These are phyloP conservation scores for Tieghemostelium lacteum DNA, from an alignment of 78 protist genomes.

Conservation along the genomic window DNA sequence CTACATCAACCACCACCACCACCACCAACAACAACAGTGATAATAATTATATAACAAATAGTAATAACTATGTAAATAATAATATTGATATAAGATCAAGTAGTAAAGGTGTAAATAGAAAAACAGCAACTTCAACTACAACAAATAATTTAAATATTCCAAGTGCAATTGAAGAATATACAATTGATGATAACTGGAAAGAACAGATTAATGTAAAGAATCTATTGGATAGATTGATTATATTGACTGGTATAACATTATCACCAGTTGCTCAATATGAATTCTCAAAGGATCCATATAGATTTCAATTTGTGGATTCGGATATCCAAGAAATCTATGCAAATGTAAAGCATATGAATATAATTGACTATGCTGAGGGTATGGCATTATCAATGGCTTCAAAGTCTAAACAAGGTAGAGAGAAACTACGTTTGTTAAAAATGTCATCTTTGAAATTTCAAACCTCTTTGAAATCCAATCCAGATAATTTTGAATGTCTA, in stretches of 20 bases:
- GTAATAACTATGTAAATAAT: not conserved
- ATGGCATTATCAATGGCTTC: slow-evolving; percentile 76
- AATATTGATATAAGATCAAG: not conserved
- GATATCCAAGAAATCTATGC: slow-evolving; percentile 67
- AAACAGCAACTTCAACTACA: not conserved
- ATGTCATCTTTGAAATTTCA: slow-evolving; percentile 62
- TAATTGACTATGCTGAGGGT: slow-evolving; percentile 81
- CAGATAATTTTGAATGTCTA: slow-evolving; percentile 58
- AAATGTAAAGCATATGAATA: slow-evolving; percentile 76
- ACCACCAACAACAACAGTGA: not conserved
- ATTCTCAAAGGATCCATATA: slow-evolving; percentile 35
- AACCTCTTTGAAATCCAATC: slow-evolving; percentile 58
- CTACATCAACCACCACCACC: not conserved
- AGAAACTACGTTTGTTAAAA: slow-evolving; percentile 49
- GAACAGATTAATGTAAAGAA: slow-evolving; percentile 59
- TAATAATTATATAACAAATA: not conserved
- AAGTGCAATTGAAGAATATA: slow-evolving; percentile 4
- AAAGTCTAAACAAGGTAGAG: slow-evolving; percentile 30
- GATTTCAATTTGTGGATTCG: slow-evolving; percentile 82
- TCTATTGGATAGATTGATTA: slow-evolving; percentile 50
- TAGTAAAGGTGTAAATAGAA: not conserved
- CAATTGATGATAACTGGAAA: slow-evolving; percentile 31
- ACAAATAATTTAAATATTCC: not conserved
- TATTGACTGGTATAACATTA: slow-evolving; percentile 59
- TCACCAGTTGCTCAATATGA: slow-evolving; percentile 49